Base-by-base conservation (phyloP, 2,329 filamentous ascomycete genomes). In the Epichloe baconii region DNA sequence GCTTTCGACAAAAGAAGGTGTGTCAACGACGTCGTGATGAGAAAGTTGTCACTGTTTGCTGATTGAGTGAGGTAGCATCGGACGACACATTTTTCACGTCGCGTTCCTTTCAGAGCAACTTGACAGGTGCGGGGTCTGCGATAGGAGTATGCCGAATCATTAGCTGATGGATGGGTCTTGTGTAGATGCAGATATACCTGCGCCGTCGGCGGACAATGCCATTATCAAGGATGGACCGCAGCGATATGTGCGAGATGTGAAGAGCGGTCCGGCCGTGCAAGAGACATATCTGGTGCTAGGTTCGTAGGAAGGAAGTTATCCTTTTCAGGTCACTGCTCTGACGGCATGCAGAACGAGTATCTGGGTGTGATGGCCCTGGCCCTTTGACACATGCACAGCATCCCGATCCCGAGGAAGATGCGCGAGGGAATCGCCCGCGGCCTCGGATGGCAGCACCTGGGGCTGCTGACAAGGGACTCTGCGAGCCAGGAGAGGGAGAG, bases 171-270 rank as follows among this genome's bases (percentile, higher is more conserved):
- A 8, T 26, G 26, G 3, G 26, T 26, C 26, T 26, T 8, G 26
- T 26, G 26, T 1, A 44, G 34, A 44, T 23, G 11, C 19, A 4
- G 21, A 23, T 1, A 5, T 23, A 5, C 21, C 51, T 17, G 8
- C 23, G 15, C 4, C 34, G 5, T 17, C 37, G 4, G 23, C 1
- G 6, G 44, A 50, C 21, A 35, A 44, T 19, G 44, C 44, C 19
- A 23, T 50, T 8, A 47, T 53, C 31, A 47, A 43, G 40, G 38
- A 50, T 4, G 51, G 51, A 7, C 51, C 51, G n/a, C 43, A 36
- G 23, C 35, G 51, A 17, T 23, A 38, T 10, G 51, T 50, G 10
- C 36, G 23, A 12, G 19, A 43, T 7, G 19, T 40, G n/a, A 17
- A 37, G 10, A 44, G 44, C 8, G 47, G 26, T 12, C 45, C 47